phyloP scores from a whole-genome alignment of 192 early-diverging fungal species.

The Coemansia sp. region DNA sequence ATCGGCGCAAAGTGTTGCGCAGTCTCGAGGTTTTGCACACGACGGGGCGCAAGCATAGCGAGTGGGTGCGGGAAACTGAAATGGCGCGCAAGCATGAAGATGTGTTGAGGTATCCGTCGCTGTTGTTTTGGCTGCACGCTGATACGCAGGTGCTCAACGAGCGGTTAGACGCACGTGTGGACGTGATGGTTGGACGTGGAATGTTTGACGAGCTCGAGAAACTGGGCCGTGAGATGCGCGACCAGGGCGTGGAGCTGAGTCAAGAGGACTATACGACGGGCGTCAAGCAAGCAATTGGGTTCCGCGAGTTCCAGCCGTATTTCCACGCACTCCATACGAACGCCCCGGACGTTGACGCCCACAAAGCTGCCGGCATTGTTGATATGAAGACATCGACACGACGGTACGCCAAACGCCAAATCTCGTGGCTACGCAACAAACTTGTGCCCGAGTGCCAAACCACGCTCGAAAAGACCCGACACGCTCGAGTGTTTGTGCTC shows the following conservation, averaged over 20 bases:
- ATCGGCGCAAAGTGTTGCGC: conserved; percentile 80
- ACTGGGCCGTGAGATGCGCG: conserved; percentile 29
- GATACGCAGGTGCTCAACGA: conserved; percentile 62
- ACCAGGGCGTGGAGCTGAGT: not conserved
- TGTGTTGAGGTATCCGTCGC: conserved; percentile 60
- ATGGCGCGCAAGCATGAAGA: conserved; percentile 42
- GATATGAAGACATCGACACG: conserved; percentile 86
- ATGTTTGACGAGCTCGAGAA: conserved; percentile 52
- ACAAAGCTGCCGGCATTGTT: conserved; percentile 61
- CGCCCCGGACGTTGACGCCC: conserved; percentile 14
- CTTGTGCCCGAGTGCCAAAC: conserved; percentile 41
- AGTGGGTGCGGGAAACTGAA: conserved; percentile 69
- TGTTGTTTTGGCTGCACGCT: conserved; percentile 88
- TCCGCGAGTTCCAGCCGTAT: conserved; percentile 84
- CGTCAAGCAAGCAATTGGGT: conserved; percentile 59
- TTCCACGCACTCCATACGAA: conserved; percentile 35
- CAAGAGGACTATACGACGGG: conserved; percentile 15
- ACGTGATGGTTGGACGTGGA: conserved; percentile 77
- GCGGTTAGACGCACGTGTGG: conserved; percentile 80
- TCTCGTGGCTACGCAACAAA: conserved; percentile 52
- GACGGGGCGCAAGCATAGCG: conserved; percentile 73
- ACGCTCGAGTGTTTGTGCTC: conserved; percentile 59
- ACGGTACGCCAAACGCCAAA: conserved; percentile 73
- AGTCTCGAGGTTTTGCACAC: conserved; percentile 79
- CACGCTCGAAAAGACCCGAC: conserved; percentile 22